A percentile compares a stretch with the other conserved stretches of the same genome.
Conservation (phyloP, 2,329 filamentous ascomycete genomes). For the Cladosporium sp. region DNA sequence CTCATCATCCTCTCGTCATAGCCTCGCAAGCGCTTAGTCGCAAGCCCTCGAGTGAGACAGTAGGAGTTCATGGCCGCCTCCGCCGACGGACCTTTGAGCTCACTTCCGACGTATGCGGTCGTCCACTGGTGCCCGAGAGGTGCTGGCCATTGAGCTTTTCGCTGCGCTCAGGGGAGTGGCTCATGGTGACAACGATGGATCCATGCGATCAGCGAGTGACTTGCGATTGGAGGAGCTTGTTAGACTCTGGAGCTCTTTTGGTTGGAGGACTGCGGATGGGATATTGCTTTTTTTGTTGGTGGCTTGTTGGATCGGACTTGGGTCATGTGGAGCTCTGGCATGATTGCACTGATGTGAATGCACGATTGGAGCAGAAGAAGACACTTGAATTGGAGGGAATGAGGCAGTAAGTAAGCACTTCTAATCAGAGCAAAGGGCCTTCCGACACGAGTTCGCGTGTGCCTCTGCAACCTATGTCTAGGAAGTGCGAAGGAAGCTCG, state of each 20-base stretch:
- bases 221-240: not conserved
- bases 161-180: not conserved
- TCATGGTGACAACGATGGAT: not conserved
- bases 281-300: not conserved
- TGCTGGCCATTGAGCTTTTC: not conserved
- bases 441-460: not conserved
- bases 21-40: not conserved
- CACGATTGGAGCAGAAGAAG: too few relatives aligned
- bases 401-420: not conserved
- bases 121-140: constrained; percentile 3
- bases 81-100: constrained; percentile 7
- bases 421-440: too few relatives aligned
- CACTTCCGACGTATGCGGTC: constrained; percentile 9
- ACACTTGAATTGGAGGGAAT: not conserved
- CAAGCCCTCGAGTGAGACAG: not conserved
- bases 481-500: not conserved
- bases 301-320: not conserved
- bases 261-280: not conserved
- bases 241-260: too few relatives aligned
- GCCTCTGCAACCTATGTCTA: not conserved
- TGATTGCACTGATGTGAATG: too few relatives aligned
- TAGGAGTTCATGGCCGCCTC: not conserved
- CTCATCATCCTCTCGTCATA: not conserved
- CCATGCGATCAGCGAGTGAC: not conserved
- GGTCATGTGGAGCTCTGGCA: not conserved